These are phyloP conservation scores for Raffaelea deltoideospora DNA, from an alignment of 2,329 filamentous ascomycete genomes.

Conservation along the genomic window DNA sequence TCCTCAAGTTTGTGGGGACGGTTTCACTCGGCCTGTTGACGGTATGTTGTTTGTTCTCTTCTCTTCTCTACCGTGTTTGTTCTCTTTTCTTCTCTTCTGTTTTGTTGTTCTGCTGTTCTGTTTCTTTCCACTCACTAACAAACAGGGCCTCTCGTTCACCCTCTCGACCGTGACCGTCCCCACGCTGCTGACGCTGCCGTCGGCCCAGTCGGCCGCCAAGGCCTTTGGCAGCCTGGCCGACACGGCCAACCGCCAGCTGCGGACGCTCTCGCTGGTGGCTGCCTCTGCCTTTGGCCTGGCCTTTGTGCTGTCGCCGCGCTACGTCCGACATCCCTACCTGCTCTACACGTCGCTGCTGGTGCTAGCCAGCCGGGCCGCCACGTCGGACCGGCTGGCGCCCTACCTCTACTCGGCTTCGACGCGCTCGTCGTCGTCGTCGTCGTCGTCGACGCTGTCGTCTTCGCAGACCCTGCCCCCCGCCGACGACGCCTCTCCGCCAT, in stretches of 20 bases:
- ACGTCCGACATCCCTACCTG: slow-evolving; percentile 73
- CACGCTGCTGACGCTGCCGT: slow-evolving; percentile 65
- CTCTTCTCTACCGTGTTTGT: neutral
- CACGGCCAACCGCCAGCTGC: slow-evolving; percentile 48
- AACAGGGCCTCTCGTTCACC: slow-evolving; percentile 76
- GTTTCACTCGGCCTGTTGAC: slow-evolving; percentile 78
- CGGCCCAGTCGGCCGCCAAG: slow-evolving; percentile 53
- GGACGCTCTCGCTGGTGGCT: slow-evolving; percentile 53
- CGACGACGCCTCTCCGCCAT: slow-evolving; percentile 10
- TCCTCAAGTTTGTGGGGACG: slow-evolving; percentile 86
- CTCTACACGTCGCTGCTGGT: slow-evolving; percentile 67
- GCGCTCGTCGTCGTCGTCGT: slow-evolving; percentile 11
- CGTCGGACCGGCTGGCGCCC: slow-evolving; percentile 32
- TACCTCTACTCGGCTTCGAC: slow-evolving; percentile 19
- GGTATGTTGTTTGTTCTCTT: slow-evolving; percentile 34
- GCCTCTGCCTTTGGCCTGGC: slow-evolving; percentile 60
- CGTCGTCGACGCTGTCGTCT: slow-evolving; percentile 13
- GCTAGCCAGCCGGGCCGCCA: slow-evolving; percentile 41
- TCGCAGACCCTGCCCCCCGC: slow-evolving; percentile 10
- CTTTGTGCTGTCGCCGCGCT: slow-evolving; percentile 59
- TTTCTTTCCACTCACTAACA: neutral
- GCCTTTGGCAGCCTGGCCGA: slow-evolving; percentile 54
- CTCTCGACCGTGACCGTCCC: slow-evolving; percentile 66
- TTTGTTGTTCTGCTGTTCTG: neutral
- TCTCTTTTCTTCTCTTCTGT: neutral